Conservation (phyloP, 371 early-diverging fungal genomes). For the Apophysomyces variabilis region DNA sequence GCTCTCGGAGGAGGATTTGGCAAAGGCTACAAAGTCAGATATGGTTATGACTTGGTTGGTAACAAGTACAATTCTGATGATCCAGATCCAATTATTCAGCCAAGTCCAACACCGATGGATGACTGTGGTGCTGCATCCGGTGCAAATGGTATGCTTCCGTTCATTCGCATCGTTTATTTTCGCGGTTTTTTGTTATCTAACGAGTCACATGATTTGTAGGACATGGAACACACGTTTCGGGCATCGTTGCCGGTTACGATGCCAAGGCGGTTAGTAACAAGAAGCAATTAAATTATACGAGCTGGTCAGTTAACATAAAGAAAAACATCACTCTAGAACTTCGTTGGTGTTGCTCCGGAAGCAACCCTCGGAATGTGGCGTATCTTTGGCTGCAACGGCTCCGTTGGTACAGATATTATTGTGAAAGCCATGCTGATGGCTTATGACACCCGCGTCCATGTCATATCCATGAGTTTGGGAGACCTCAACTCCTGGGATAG, state of each 20-base stretch:
- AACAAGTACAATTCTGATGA: slow-evolving; percentile 42
- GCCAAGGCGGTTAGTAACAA: slow-evolving; percentile 22
- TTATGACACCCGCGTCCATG: slow-evolving; percentile 55
- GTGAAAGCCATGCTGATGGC: slow-evolving; percentile 67
- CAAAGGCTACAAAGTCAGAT: slow-evolving; percentile 50
- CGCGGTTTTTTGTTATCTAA: background rate
- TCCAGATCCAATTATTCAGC: slow-evolving; percentile 27
- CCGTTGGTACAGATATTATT: slow-evolving; percentile 60
- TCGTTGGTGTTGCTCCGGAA: slow-evolving; percentile 69
- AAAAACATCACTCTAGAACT: slow-evolving; percentile 20
- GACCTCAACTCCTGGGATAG: slow-evolving; percentile 56
- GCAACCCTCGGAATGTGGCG: slow-evolving; percentile 61
- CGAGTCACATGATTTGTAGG: slow-evolving; percentile 20
- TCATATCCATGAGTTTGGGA: slow-evolving; percentile 75
- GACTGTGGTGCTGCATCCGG: slow-evolving; percentile 36
- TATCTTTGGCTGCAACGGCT: slow-evolving; percentile 70
- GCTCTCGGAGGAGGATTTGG: slow-evolving; percentile 73
- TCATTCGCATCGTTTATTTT: background rate
- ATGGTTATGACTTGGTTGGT: slow-evolving; percentile 64
- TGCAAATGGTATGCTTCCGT: slow-evolving; percentile 35
- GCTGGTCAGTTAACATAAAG: background rate
- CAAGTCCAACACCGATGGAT: slow-evolving; percentile 39
- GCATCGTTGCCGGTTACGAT: slow-evolving; percentile 65
- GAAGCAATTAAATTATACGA: background rate
- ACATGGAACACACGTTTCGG: slow-evolving; percentile 67